phyloP scores from a whole-genome alignment of 352 stramenopile genomes.

The Blastocystis sp. region DNA sequence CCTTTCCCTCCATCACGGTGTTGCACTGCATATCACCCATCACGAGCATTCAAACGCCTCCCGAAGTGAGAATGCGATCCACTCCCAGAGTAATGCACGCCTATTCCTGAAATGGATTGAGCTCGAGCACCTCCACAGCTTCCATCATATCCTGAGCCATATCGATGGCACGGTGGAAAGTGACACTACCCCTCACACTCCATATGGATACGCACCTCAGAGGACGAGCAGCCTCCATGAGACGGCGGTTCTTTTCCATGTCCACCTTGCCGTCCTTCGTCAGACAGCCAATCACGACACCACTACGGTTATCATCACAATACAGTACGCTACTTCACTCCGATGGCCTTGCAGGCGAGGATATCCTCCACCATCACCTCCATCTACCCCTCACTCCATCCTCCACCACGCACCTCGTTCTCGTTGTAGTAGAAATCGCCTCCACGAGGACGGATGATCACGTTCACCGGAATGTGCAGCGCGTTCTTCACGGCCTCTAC shows the following conservation, averaged over 20 bases:
- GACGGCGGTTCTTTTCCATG: slow-evolving; percentile 24
- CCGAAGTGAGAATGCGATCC: slow-evolving; percentile 54
- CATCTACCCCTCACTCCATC: slow-evolving; percentile 33
- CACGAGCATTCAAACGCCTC: slow-evolving; percentile 14
- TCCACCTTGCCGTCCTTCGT: slow-evolving; percentile 38
- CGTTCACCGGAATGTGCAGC: slow-evolving; percentile 34
- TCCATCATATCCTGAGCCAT: slow-evolving; percentile 14
- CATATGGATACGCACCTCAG: background rate
- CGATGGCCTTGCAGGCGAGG: slow-evolving; percentile 12
- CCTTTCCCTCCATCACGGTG: slow-evolving; percentile 11
- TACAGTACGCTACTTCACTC: background rate
- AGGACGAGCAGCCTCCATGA: slow-evolving; percentile 35
- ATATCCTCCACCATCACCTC: slow-evolving; percentile 42
- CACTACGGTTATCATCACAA: background rate
- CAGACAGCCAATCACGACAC: slow-evolving; percentile 39
- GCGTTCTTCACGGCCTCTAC: slow-evolving; percentile 12
- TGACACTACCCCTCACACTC: slow-evolving; percentile 25
- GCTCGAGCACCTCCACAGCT: background rate
- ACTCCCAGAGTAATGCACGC: background rate
- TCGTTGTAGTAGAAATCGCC: slow-evolving; percentile 51
- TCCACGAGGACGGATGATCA: slow-evolving; percentile 56
- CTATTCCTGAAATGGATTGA: background rate
- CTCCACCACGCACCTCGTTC: background rate
- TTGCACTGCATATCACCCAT: slow-evolving; percentile 6
- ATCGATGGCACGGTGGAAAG: slow-evolving; percentile 50